Conservation (phyloP, 2,329 filamentous ascomycete species). For the Clonostachys chloroleuca region DNA sequence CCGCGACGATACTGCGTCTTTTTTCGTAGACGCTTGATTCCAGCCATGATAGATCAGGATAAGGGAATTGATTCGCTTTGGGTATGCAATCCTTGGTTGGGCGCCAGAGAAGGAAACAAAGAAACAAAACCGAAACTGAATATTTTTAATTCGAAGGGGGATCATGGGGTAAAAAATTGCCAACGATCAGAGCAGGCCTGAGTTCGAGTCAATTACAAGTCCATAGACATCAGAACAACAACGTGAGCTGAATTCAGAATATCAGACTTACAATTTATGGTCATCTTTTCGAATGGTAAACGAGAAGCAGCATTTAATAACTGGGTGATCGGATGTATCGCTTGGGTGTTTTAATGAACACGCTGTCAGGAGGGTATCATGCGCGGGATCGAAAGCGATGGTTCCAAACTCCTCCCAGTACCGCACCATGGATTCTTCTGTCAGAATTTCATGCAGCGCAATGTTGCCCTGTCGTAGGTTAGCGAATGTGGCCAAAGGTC, state of each 20-base stretch:
- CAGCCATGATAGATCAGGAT: too few species aligned
- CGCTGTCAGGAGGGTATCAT: slow-evolving; percentile 92
- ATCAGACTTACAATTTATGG: slow-evolving; percentile 78
- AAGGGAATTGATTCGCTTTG: too few species aligned
- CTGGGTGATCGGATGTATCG: slow-evolving; percentile 61
- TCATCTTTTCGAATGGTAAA: slow-evolving; percentile 94
- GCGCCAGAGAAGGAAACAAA: too few species aligned
- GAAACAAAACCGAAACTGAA: background rate
- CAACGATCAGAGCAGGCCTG: slow-evolving; percentile 90
- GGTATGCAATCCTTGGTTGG: too few species aligned
- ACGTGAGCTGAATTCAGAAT: slow-evolving; percentile 21
- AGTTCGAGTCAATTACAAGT: background rate
- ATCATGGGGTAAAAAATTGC: slow-evolving; percentile 91
- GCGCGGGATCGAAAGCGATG: slow-evolving; percentile 89
- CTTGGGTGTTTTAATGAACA: slow-evolving; percentile 85
- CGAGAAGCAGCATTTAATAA: slow-evolving; percentile 92
- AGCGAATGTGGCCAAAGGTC: slow-evolving; percentile 3
- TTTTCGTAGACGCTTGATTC: too few species aligned
- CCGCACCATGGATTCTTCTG: slow-evolving; percentile 88
- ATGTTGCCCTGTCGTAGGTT: slow-evolving; percentile 73
- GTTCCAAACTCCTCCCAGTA: slow-evolving; percentile 99
- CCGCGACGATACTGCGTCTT: too few species aligned
- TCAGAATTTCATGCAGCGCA: slow-evolving; percentile 91
- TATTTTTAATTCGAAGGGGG: slow-evolving; percentile 28
- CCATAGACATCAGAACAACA: background rate